Evolutionary conservation across 2,329 filamentous ascomycete genomes (phyloP).

Genomic region (Cercospora beticola): DNA sequence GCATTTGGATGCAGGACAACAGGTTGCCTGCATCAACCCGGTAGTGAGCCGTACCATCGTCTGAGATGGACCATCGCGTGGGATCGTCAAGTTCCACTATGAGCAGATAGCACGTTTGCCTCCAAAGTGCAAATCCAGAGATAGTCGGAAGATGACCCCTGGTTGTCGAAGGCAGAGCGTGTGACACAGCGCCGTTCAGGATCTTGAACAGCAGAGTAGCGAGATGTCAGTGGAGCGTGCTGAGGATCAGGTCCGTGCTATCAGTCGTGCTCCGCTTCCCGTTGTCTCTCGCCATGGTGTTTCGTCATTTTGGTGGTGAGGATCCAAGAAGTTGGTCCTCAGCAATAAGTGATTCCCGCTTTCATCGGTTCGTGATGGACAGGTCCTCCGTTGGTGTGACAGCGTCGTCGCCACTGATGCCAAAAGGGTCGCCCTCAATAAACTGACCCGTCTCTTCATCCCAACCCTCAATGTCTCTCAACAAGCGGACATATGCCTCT

Average conservation of each 20-base stretch:
- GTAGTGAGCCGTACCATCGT: not conserved
- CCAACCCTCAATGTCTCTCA: constrained; percentile 90
- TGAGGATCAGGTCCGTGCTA: not conserved
- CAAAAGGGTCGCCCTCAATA: constrained; percentile 35
- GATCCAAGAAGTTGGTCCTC: not conserved
- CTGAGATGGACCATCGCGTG: not conserved
- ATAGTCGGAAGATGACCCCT: not conserved
- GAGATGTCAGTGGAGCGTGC: not conserved
- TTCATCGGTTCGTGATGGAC: not conserved
- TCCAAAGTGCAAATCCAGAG: not conserved
- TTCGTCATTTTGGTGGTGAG: not conserved
- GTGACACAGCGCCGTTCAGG: not conserved
- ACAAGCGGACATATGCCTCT: constrained; percentile 89
- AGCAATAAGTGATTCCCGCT: not conserved
- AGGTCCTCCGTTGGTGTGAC: constrained; percentile 1
- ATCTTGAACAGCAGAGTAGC: not conserved
- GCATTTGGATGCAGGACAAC: not conserved
- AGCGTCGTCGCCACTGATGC: constrained; percentile 2
- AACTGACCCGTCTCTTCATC: constrained; percentile 81
- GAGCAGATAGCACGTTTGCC: not conserved
- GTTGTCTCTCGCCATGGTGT: not conserved
- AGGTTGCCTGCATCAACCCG: not conserved
- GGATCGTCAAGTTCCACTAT: not conserved
- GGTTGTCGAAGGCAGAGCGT: not conserved
- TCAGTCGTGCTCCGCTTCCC: not conserved